Evolutionary conservation across 129 eudicot species (phyloP), one percentile per base, ranked within the genome.

Genomic region (Lactuca saligna): DNA sequence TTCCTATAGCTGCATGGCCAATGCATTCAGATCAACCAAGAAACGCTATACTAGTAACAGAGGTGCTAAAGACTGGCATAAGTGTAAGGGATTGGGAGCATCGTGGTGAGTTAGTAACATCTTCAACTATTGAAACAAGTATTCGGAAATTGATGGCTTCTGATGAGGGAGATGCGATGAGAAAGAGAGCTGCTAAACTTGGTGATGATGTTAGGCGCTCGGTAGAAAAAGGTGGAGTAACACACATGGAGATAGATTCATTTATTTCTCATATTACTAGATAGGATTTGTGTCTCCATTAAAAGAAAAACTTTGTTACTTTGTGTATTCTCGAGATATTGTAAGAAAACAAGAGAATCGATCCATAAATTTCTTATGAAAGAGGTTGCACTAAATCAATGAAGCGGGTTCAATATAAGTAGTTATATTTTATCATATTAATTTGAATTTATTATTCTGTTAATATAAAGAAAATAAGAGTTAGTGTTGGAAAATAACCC

Each of bases 11-110:
- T 1, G 70, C 89, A 0, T 84, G 89, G 89, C 89, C 89, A 0
- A 78, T 84, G 83, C 89, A 84, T 60, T 81, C 89, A 2, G 89
- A 84, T 34, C 89, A 84, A 56, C 89, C 89, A 4, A 70, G 69
- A 25, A 84, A 84, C 29, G 61, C 83, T 3, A 33, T 20, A 9
- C 29, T 86, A 4, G 13, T 86, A 11, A 78, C 80, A 0, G 77
- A 80, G 55, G 39, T 80, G 7, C 57, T 82, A 16, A 75, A 68
- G 48, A 55, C 61, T 3, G 91, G 86, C 4, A 9, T 86, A 3
- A 57, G 34, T 6, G 81, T 83, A 32, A 64, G 53, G 56, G 77
- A 77, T 7, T 63, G 82, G 88, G 33, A n/a, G 17, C 33, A 3
- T 37, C 6, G 54, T 7, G 71, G 61, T 41, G 72, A 63, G 61